Conservation (phyloP, 768 basidiomycete species). For the Panus rudis region DNA sequence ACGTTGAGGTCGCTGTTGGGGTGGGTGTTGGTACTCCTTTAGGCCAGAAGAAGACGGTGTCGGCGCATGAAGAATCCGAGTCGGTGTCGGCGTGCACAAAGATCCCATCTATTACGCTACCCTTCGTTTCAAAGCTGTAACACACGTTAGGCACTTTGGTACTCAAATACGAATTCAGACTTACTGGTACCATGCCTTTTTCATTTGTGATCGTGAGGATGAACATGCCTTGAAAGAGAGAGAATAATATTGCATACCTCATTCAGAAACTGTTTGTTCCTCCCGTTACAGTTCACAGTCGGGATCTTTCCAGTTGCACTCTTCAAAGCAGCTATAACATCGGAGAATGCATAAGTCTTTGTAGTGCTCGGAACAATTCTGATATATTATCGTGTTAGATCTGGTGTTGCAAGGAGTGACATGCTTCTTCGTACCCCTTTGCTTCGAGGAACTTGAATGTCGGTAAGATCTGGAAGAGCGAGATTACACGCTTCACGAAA, state of each 20-base stretch:
- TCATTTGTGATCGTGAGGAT: not conserved
- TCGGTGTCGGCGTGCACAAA: constrained; percentile 1
- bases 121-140: not conserved
- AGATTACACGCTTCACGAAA: not conserved
- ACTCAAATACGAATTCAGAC: not conserved
- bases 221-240: not conserved
- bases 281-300: not conserved
- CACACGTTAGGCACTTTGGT: not conserved
- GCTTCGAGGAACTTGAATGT: not conserved
- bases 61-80: not conserved
- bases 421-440: not conserved
- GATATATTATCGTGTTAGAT: not conserved
- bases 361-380: not conserved
- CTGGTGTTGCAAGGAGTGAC: not conserved
- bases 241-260: not conserved
- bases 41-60: constrained; percentile 1
- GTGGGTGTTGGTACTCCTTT: not conserved
- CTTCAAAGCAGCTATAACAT: not conserved
- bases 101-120: constrained; percentile 2
- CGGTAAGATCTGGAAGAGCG: not conserved
- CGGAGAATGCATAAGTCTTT: not conserved
- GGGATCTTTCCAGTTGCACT: constrained; percentile 1
- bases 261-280: not conserved
- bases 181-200: constrained; percentile 1
- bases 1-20: not conserved